Conservation (phyloP, 345 rosid genomes). For the Lenwebbia sp. region DNA sequence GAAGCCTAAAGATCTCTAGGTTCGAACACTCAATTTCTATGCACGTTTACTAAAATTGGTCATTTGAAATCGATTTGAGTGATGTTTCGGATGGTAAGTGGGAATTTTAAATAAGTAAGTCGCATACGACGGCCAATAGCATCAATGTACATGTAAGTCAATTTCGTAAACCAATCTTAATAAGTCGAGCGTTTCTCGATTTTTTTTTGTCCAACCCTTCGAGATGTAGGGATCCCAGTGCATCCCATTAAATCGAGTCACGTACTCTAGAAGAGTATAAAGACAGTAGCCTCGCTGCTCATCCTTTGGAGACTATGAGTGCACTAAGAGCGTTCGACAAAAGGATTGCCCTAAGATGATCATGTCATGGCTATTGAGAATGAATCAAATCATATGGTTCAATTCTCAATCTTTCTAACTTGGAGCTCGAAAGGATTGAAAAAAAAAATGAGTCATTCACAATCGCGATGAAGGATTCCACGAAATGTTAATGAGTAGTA, state of each 20-base stretch:
- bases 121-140: too few relatives aligned
- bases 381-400: not conserved
- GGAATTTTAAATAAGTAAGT: too few relatives aligned
- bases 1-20: not conserved
- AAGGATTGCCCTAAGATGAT: not conserved
- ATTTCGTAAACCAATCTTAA: not conserved
- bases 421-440: not conserved
- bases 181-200: too few relatives aligned
- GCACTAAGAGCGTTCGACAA: accelerated
- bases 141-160: not conserved
- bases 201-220: not conserved
- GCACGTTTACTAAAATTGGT: not conserved
- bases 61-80: not conserved
- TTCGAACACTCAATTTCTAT: not conserved
- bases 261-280: not conserved
- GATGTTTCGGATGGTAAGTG: not conserved
- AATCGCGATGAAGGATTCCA: accelerated
- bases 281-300: accelerated
- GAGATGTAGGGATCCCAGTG: not conserved
- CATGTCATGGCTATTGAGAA: not conserved
- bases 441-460: not conserved
- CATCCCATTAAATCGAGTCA: accelerated
- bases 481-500: not conserved
- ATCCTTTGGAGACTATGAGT: not conserved
- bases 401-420: not conserved